Evolutionary conservation across 2,329 filamentous ascomycete genomes (phyloP), one percentile per base, ranked within the genome.

Genomic region (Nigrospora sphaerica): DNA sequence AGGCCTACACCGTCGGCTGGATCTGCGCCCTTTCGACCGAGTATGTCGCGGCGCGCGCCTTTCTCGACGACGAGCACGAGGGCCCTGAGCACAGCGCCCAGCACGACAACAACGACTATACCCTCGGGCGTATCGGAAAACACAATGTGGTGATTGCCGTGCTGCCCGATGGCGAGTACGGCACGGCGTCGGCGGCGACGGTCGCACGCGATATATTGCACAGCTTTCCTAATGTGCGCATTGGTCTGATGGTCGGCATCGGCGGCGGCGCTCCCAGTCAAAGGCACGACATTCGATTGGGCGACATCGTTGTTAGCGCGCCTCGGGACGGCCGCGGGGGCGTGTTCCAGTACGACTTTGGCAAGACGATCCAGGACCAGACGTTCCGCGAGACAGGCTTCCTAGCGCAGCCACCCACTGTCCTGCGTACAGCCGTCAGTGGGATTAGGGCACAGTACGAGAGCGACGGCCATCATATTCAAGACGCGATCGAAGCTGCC

Each of bases 1-100:
- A 35, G 12, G 17, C 55, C 39, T 72, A 72, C 46, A 68, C 58
- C 0, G 61, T 73, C 9, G 69, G 67, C n/a, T 72, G 68, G 68
- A 70, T 74, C 6, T 72, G 66, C 46, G 68, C 69, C 10, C 46
- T 71, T 4, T 16, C 10, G 1, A 57, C 51, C 0, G 70, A 73
- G 44, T 60, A 57, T 40, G 57, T 64, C 40, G 68, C 69, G 4
- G 69, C 69, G 4, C 52, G 55, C 31, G 54, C 42, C 0, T 63
- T 71, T 23, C 63, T 73, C 2, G 69, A 73, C 43, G 62, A 71
- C 47, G 49, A 57, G 32, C 62, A 71, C 42, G 57, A 57, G 0
- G 4, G 16, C 0, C 61, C 54, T 0, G 52, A 58, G 4, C 39
- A 63, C 62, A 33, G 59, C 17, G 11, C 43, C 0, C 34, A 9